Conservation (phyloP, 2,329 filamentous ascomycete genomes). For the Thyridium curvatum region DNA sequence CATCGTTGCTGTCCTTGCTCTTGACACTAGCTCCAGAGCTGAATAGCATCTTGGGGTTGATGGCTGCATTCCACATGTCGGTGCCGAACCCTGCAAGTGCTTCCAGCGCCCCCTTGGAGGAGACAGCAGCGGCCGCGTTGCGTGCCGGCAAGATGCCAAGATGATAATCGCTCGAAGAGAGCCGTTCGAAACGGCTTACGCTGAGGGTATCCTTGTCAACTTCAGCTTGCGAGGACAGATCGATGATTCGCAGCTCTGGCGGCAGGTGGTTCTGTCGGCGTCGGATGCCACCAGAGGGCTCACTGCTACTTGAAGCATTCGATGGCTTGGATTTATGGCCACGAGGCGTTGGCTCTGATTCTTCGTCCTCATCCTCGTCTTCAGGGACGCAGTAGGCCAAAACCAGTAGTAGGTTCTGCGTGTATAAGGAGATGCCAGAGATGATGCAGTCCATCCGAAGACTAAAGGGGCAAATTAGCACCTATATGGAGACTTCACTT, state of each 20-base stretch:
- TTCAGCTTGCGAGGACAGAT: constrained; percentile 80
- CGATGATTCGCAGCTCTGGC: constrained; percentile 86
- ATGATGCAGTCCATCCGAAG: constrained; percentile 96
- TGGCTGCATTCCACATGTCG: constrained; percentile 85
- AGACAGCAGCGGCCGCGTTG: constrained; percentile 56
- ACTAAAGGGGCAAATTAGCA: constrained; percentile 31
- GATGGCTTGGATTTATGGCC: constrained; percentile 37
- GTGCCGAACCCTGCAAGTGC: constrained; percentile 64
- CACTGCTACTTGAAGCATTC: constrained; percentile 43
- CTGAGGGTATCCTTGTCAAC: constrained; percentile 81
- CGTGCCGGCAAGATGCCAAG: constrained; percentile 74
- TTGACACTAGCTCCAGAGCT: constrained; percentile 76
- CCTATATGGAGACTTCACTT: too few species aligned
- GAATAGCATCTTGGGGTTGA: constrained; percentile 82
- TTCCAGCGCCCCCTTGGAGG: constrained; percentile 69
- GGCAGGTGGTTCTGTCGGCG: constrained; percentile 73
- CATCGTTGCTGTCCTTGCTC: constrained; percentile 56
- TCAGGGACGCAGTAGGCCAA: constrained; percentile 83
- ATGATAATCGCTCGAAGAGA: constrained; percentile 89
- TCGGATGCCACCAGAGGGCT: constrained; percentile 58
- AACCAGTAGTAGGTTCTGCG: constrained; percentile 80
- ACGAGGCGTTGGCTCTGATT: constrained; percentile 22
- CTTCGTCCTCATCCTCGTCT: constrained; percentile 53
- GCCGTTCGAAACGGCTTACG: constrained; percentile 77
- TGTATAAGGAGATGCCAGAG: constrained; percentile 95